Evolutionary conservation across 805 yeast species (phyloP).

Genomic region (Saturnispora mendoncae): DNA sequence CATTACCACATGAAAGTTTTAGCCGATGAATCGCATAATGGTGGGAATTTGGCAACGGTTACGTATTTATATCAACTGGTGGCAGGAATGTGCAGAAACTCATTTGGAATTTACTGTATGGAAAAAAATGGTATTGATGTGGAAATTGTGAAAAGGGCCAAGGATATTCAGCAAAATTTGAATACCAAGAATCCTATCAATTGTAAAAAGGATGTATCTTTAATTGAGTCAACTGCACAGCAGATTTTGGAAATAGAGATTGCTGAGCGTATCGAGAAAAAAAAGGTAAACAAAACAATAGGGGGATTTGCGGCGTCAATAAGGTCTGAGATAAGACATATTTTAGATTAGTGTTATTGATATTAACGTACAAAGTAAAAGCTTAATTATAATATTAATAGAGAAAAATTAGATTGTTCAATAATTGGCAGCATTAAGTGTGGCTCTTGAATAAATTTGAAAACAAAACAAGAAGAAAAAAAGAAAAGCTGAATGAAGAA

Average conservation of each 20-base stretch:
- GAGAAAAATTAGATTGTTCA: background rate
- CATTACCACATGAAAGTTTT: conserved; percentile 25
- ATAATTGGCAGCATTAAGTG: background rate
- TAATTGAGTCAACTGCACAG: no score
- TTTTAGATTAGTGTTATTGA: background rate
- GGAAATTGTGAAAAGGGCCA: conserved; percentile 6
- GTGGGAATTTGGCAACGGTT: conserved; percentile 15
- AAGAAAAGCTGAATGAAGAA: background rate
- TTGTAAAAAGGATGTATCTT: no score
- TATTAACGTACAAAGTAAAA: background rate
- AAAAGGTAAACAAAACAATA: background rate
- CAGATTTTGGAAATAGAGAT: background rate
- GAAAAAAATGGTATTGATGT: conserved; percentile 18
- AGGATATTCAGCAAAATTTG: no score
- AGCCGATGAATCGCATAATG: conserved; percentile 4
- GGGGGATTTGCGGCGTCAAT: background rate
- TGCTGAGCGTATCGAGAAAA: background rate
- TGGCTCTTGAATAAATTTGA: background rate
- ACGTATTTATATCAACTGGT: conserved; percentile 29
- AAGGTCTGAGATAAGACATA: background rate
- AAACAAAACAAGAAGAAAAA: background rate
- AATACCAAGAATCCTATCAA: no score
- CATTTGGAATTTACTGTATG: conserved; percentile 37
- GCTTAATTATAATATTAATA: background rate
- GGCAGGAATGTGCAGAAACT: conserved; percentile 27